Evolutionary conservation across 2,329 filamentous ascomycete species (phyloP), one percentile per base, ranked within the genome.

Genomic region (Xenoacremonium recifei): DNA sequence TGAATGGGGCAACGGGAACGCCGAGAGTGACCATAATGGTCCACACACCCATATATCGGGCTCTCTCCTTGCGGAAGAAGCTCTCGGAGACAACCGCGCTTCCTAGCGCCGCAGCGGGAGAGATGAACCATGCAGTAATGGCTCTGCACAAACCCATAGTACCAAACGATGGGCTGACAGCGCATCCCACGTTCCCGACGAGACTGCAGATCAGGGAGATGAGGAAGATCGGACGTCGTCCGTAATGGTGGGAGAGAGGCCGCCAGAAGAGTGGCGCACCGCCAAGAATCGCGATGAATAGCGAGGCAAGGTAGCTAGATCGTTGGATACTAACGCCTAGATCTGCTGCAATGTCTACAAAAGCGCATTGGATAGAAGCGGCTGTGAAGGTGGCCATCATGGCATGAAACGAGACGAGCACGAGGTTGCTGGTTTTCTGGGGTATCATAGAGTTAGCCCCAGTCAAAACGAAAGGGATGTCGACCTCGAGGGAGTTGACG

Each of bases 321-420:
- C 60, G 59, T 37, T 76, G 74, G 1, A 82, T 56, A 10, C 64
- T 67, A 29, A 73, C 67, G 15, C 60, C 61, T 2, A 81, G 60
- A 34, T 80, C 76, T 21, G 64, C 59, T 2, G 75, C 67, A 21
- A 82, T 80, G 17, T 68, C 64, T 33, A 71, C 67, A 51, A 75
- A 82, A 4, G 75, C 77, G 3, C 73, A 71, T 45, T 77, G 75
- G 48, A 81, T 79, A 4, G 69, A 61, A 0, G 76, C 68, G 1
- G 77, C 75, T 2, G 68, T 75, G 48, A 81, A 80, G 1, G 75
- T 76, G 33, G 70, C 68, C 72, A 80, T 80, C 59, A 73, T 73
- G 20, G 76, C 73, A 41, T 81, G 75, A 51, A 79, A 77, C 0
- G 76, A 72, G n/a, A 82, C 75, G 9, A 80, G 67, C 11, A 70